Evolutionary conservation across 1,284 basidiomycete species (phyloP).

Genomic region (Cutaneotrichosporon cutaneum): DNA sequence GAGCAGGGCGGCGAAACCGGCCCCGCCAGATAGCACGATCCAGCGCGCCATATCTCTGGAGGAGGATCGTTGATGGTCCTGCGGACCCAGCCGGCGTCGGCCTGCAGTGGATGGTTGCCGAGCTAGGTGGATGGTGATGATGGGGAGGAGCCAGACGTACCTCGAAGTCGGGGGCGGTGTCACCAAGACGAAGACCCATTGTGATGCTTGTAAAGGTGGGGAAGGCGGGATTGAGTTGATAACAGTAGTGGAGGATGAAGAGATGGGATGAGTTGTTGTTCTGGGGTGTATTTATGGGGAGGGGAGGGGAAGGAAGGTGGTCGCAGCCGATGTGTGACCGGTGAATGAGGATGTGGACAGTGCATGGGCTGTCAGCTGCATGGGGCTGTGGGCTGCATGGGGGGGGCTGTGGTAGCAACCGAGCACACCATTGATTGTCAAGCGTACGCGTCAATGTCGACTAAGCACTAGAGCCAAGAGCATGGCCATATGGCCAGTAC

Average conservation of each 20-base stretch:
- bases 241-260: not conserved
- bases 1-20: too few relatives aligned
- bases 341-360: too few relatives aligned
- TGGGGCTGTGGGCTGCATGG: not conserved
- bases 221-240: constrained; percentile 8
- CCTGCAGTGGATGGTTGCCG: too few relatives aligned
- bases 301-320: not conserved
- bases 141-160: constrained; percentile 6
- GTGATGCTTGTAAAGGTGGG: constrained; percentile 21
- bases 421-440: constrained; percentile 9
- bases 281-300: not conserved
- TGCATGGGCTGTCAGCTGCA: too few relatives aligned
- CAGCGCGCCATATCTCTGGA: too few relatives aligned
- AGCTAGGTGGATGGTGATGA: too few relatives aligned
- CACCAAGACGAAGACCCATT: constrained; percentile 50
- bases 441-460: not conserved
- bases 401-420: too few relatives aligned
- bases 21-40: too few relatives aligned
- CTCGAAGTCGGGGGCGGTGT: constrained; percentile 48
- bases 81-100: too few relatives aligned
- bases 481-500: too few relatives aligned
- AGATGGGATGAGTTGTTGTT: not conserved
- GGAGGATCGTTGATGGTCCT: too few relatives aligned
- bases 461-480: not conserved
- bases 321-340: not conserved